Evolutionary conservation across 768 basidiomycete genomes (phyloP), one percentile per base, ranked within the genome.

Genomic region (Vararia minispora): DNA sequence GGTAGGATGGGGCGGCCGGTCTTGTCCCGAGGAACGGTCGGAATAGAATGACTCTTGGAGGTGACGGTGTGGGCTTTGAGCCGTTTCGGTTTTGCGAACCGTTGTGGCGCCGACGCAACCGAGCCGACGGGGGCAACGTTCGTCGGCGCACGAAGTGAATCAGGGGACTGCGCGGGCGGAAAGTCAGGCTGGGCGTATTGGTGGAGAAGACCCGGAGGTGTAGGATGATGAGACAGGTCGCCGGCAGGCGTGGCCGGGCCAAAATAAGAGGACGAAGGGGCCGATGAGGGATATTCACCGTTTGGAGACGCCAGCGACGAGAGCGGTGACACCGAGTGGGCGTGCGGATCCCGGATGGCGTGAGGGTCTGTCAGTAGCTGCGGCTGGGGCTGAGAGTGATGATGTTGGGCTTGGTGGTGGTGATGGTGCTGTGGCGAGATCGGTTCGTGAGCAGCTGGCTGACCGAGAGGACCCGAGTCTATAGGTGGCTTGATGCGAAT

Each of bases 11-110:
- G 84, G 31, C 71, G 71, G 3, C 75, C 74, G 29, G 65, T 64
- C 53, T 73, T 79, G 50, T 87, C 82, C 6, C 86, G 69, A 2
- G 83, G 82, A 2, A 90, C 79, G 47, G 72, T 73, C 0, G 86
- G 85, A 34, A 90, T 87, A 49, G 72, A 79, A 48, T 69, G 78
- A 53, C 68, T 80, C 58, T 79, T 81, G 47, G 77, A 77, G 3
- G 78, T 80, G 23, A 90, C 79, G 1, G 79, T 82, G 52, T 87
- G 84, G 29, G 83, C 76, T 55, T 86, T 87, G 17, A 85, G 60
- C 5, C 84, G 68, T 44, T 88, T 89, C 1, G 82, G 78, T 48
- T 84, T 87, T 7, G 71, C 67, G 22, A 66, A 64, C 7, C 73
- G 67, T 43, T 56, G 56, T 16, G 49, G 40, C n/a, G 46, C 44